Base-by-base conservation (phyloP, 352 stramenopile species). In the Phytophthora parvispora region DNA sequence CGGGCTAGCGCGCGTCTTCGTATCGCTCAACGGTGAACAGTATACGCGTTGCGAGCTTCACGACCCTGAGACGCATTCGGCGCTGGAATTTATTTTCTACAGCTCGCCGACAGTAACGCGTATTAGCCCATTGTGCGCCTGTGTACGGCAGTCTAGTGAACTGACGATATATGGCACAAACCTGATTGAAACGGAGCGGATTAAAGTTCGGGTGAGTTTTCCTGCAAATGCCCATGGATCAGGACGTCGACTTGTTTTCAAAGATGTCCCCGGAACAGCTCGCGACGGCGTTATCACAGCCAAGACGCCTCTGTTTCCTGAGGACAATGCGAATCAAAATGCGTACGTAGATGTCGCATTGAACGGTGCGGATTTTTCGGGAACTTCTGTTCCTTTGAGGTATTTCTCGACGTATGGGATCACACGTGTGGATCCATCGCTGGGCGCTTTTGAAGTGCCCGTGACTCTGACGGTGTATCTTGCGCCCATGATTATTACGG, bases 21-120 rank as follows among this genome's bases (percentile, higher is more conserved):
- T 95, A 2, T 92, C 87, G 2, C 64, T 95, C 28, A 95, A 95
- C 57, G 77, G 64, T 5, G 84, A 93, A 47, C 87, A 95, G 72
- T 95, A 94, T 65, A 89, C 80, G 0, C 79, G 89, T 22, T 95
- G 87, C 48, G 67, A 72, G 9, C 87, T 95, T 45, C 49, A 75
- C 20, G 86, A 93, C 25, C 75, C 74, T 1, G 77, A 89, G 36
- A 81, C 76, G 0, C 76, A 72, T 28, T 52, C 42, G 3, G 65
- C 62, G 6, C 71, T 86, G 49, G 78, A 91, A 18, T 95, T 94
- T 53, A 80, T 95, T 13, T 95, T 84, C 60, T 95, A 93, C 73
- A 87, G 72, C 53, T 88, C 78, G 18, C 87, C 87, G 9, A 77
- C 72, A 2, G 73, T 94, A 18, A 76, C 63, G 0, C 69, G 61